A percentile compares a stretch with the other conserved stretches of the same genome.
Evolutionary conservation across 2,329 filamentous ascomycete genomes (phyloP).

Genomic region (Pseudofabraea citricarpa): DNA sequence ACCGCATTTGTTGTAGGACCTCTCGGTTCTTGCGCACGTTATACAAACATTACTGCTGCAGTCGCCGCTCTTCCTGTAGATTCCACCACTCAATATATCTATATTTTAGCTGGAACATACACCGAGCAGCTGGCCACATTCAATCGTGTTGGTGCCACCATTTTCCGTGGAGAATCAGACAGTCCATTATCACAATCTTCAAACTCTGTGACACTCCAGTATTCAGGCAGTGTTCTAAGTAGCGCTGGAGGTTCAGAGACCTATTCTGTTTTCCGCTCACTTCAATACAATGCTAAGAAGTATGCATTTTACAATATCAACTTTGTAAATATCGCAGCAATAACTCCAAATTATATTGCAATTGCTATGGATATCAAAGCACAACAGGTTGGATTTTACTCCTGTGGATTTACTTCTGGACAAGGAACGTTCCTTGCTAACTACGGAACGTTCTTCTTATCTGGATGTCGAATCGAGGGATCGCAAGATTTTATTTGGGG

Average conservation of each 20-base stretch:
- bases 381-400: constrained; percentile 61
- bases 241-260: constrained; percentile 58
- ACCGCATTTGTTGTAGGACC: constrained; percentile 29
- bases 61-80: constrained; percentile 22
- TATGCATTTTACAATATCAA: constrained; percentile 63
- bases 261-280: constrained; percentile 49
- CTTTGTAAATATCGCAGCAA: constrained; percentile 42
- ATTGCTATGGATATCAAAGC: constrained; percentile 54
- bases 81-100: constrained; percentile 36
- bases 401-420: constrained; percentile 57
- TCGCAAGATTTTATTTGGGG: neutral
- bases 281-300: constrained; percentile 54
- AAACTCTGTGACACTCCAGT: constrained; percentile 50
- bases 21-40: constrained; percentile 29
- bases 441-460: constrained; percentile 4
- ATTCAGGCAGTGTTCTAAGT: constrained; percentile 51
- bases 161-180: constrained; percentile 43
- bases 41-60: constrained; percentile 35
- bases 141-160: constrained; percentile 49
- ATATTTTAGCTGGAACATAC: constrained; percentile 53
- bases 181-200: constrained; percentile 3
- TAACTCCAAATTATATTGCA: constrained; percentile 43
- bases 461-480: neutral
- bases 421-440: constrained; percentile 51
- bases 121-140: constrained; percentile 55